These are phyloP conservation scores for Suillus americanus DNA, from an alignment of 768 basidiomycete genomes.

Conservation along the genomic window DNA sequence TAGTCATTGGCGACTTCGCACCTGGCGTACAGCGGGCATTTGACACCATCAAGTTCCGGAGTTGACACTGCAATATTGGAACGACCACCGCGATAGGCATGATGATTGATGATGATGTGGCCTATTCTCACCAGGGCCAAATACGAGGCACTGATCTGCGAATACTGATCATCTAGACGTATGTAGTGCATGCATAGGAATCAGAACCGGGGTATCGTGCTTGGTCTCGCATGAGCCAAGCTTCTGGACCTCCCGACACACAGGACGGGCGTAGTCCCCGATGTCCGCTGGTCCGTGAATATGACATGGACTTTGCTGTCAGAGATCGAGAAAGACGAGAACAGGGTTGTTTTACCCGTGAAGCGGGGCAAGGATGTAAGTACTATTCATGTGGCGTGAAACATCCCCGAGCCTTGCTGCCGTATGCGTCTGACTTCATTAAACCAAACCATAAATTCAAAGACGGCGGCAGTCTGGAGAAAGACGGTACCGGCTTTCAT, in stretches of 20 bases:
- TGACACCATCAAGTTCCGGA: conserved; percentile 56
- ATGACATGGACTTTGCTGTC: too few species aligned
- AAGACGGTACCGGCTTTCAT: too few species aligned
- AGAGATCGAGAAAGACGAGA: too few species aligned
- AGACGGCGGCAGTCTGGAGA: too few species aligned
- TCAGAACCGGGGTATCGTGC: conserved; percentile 86
- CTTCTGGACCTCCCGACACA: conserved; percentile 75
- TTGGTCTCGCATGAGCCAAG: conserved; percentile 82
- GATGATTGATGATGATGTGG: conserved; percentile 90
- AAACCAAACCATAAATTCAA: too few species aligned
- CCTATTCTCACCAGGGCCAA: conserved; percentile 74
- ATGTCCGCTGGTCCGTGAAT: too few species aligned
- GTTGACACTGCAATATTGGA: conserved; percentile 22
- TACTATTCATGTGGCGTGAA: too few species aligned
- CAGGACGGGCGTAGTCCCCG: conserved; percentile 60
- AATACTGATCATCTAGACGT: conserved; percentile 45
- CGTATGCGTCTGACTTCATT: too few species aligned
- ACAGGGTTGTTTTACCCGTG: too few species aligned
- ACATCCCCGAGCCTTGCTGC: too few species aligned
- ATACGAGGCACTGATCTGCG: conserved; percentile 51
- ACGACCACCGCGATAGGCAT: conserved; percentile 67
- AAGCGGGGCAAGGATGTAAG: too few species aligned
- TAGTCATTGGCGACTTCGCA: conserved; percentile 75
- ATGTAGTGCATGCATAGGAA: conserved; percentile 40
- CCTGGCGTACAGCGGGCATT: conserved; percentile 57